Evolutionary conservation across 805 yeast genomes (phyloP).

Genomic region (Wickerhamiella occidentalis): DNA sequence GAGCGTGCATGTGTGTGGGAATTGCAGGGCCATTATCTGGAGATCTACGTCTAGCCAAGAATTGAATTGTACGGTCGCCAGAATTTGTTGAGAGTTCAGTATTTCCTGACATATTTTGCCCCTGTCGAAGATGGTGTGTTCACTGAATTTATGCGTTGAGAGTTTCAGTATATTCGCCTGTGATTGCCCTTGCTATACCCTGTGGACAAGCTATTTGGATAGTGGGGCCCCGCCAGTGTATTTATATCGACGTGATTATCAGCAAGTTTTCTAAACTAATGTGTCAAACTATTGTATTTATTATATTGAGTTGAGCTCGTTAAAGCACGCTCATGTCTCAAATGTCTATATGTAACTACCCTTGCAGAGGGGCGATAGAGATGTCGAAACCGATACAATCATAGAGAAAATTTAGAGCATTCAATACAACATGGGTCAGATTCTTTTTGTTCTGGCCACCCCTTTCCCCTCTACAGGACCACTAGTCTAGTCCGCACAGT

Average conservation of each 20-base stretch:
- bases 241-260: background rate
- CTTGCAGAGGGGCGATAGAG: background rate
- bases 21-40: background rate
- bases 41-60: background rate
- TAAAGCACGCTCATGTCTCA: constrained; percentile 4
- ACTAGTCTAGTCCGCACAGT: constrained; percentile 10
- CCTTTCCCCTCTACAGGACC: constrained; percentile 11
- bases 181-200: too few relatives aligned
- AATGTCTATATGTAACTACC: constrained; percentile 3
- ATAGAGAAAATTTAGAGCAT: background rate
- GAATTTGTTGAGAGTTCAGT: background rate
- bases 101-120: background rate
- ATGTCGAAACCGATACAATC: constrained; percentile 5
- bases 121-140: background rate
- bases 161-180: too few relatives aligned
- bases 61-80: background rate
- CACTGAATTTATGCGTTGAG: too few relatives aligned
- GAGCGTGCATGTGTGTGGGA: constrained; percentile 8
- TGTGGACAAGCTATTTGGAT: too few relatives aligned
- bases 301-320: constrained; percentile 1
- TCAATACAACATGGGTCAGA: constrained; percentile 4
- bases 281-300: background rate
- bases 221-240: background rate
- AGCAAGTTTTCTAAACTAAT: background rate
- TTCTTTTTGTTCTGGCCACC: constrained; percentile 7